Percentiles rank a stretch among this genome's conserved stretches.
Conservation (phyloP, 352 stramenopile species). For the Phytopythium chamaehyphon region DNA sequence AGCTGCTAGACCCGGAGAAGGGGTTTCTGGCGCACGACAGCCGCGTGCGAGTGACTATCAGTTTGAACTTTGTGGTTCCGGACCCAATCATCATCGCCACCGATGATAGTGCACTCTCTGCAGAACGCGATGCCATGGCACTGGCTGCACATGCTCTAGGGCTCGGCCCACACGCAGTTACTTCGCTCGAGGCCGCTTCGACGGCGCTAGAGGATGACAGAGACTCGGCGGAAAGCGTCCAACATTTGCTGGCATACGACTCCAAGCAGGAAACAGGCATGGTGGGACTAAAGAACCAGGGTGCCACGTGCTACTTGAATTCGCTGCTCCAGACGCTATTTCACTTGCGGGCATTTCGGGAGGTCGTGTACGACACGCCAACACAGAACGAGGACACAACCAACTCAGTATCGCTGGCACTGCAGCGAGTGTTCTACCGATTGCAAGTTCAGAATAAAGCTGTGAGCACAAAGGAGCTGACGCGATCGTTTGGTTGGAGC, state of each 20-base stretch:
- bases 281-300: constrained; percentile 88
- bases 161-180: neutral
- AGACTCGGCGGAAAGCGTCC: constrained; percentile 13
- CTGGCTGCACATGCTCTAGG: constrained; percentile 3
- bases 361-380: constrained; percentile 81
- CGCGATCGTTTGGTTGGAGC: constrained; percentile 91
- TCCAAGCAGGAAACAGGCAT: constrained; percentile 83
- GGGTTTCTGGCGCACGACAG: constrained; percentile 40
- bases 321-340: constrained; percentile 92
- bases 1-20: constrained; percentile 43
- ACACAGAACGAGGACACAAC: constrained; percentile 77
- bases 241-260: constrained; percentile 51
- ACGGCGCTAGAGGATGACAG: constrained; percentile 1
- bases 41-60: constrained; percentile 44
- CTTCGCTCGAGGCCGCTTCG: constrained; percentile 3
- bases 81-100: constrained; percentile 17
- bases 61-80: constrained; percentile 26
- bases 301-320: constrained; percentile 93
- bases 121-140: constrained; percentile 7
- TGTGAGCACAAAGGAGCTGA: constrained; percentile 92
- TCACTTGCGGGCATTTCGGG: constrained; percentile 81
- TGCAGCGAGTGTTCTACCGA: constrained; percentile 85
- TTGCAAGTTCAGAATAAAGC: constrained; percentile 66
- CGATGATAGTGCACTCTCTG: constrained; percentile 5
- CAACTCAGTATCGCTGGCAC: constrained; percentile 74